A percentile compares a stretch with the other conserved stretches of the same genome.
Evolutionary conservation across 495 filamentous ascomycete genomes (phyloP).

Genomic region (Aspergillus avenaceus): DNA sequence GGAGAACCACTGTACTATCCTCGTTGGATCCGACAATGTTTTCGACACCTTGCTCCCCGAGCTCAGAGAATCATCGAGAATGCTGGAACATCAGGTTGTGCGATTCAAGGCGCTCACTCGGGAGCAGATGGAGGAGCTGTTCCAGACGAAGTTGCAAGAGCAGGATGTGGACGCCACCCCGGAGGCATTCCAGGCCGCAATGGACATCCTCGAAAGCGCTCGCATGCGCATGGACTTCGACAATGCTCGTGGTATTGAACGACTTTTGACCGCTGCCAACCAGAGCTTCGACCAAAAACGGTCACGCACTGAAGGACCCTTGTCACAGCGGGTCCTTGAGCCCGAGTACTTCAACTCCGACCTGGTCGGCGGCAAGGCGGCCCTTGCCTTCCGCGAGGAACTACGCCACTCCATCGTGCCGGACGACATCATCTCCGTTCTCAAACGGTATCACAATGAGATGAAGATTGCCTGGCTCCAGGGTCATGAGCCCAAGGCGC

Average conservation of each 20-base stretch:
- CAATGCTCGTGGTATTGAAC: slow-evolving; percentile 15
- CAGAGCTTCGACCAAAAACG: slow-evolving; percentile 13
- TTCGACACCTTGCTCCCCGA: slow-evolving; percentile 6
- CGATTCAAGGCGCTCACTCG: slow-evolving; percentile 10
- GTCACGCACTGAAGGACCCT: not conserved
- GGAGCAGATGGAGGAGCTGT: slow-evolving; percentile 14
- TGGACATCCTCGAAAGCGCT: slow-evolving; percentile 14
- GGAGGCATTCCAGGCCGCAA: slow-evolving; percentile 14
- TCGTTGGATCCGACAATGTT: slow-evolving; percentile 5
- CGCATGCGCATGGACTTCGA: slow-evolving; percentile 18
- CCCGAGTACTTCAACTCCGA: slow-evolving; percentile 13
- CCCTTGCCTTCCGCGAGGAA: slow-evolving; percentile 11
- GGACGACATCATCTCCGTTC: slow-evolving; percentile 11
- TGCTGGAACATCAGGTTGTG: slow-evolving; percentile 8
- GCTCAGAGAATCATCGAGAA: not conserved
- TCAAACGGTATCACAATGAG: slow-evolving; percentile 16
- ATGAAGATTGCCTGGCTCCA: slow-evolving; percentile 12
- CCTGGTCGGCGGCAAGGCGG: not conserved
- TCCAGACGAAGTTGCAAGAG: slow-evolving; percentile 12
- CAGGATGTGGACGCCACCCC: slow-evolving; percentile 13
- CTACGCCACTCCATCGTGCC: slow-evolving; percentile 14
- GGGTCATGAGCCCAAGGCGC: slow-evolving; percentile 6
- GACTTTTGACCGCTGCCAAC: slow-evolving; percentile 11
- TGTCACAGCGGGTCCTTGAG: slow-evolving; percentile 10
- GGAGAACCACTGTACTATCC: slow-evolving; percentile 10